Evolutionary conservation across 2,329 filamentous ascomycete genomes (phyloP), one percentile per base, ranked within the genome.

Genomic region (Pezicula radicicola): DNA sequence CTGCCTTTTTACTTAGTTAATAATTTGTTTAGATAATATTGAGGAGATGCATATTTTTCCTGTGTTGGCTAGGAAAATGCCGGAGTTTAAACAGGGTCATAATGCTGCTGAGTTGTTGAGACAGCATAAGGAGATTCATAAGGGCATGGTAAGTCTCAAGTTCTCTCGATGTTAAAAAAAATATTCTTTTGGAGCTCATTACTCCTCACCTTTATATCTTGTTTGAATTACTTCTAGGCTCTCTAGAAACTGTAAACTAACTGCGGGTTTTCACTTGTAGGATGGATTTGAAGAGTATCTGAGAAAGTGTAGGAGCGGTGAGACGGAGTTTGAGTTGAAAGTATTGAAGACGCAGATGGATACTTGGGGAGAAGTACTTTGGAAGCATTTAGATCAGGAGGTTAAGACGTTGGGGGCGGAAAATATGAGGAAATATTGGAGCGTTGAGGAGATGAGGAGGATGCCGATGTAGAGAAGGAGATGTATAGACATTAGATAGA

Each of bases 361-460:
- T 68, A 69, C 69, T 4, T 96, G 92, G 81, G 88, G 88, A 10
- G 75, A 76, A 9, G 88, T 96, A 56, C 68, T 96, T 46, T 93
- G 90, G 88, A 75, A 73, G 63, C 91, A 96, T 76, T 72, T 96
- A 54, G 89, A 94, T 62, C 85, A 92, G 61, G 91, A 96, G 76
- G 91, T 96, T 7, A 74, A 77, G 68, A 81, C 88, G 59, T 69
- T 96, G 30, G 82, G 86, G 2, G 91, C 91, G 42, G 88, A 94
- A 68, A 95, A 93, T 67, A 96, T 96, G 91, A 78, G 89, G 60
- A 83, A 77, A 69, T 91, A 88, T 69, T 96, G 89, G 89, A 87
- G 77, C 0, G 60, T 84, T 54, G 83, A 89, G 44, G 91, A 96
- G 76, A 85, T 96, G 69, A 74, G 70, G 67, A 70, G 72, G 48